These are phyloP conservation scores for Lepidium sativum DNA, from an alignment of 345 rosid species.

Conservation along the genomic window DNA sequence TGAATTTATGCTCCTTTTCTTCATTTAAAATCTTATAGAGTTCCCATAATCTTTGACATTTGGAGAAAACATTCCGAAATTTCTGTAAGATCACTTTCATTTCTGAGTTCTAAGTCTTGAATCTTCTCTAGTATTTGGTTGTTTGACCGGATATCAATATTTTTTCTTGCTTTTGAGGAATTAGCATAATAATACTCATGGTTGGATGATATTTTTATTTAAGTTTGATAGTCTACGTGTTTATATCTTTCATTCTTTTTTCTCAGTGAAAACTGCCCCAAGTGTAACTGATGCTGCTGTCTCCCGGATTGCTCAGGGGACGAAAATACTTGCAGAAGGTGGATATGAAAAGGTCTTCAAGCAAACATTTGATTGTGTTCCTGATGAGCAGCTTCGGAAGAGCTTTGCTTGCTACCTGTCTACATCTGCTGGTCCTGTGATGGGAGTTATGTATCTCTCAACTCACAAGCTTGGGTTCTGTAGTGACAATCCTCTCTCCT, in stretches of 20 bases:
- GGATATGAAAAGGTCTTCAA: conserved; percentile 86
- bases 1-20: background rate
- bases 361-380: conserved; percentile 63
- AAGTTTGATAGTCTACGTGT: background rate
- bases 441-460: conserved; percentile 80
- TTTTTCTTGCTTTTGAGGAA: background rate
- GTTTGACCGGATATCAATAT: background rate
- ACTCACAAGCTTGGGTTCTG: conserved; percentile 73
- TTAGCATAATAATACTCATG: background rate
- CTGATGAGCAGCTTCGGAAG: conserved; percentile 73
- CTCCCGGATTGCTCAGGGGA: conserved; percentile 82
- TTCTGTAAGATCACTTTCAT: background rate
- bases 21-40: background rate
- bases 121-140: background rate
- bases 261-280: conserved; percentile 85
- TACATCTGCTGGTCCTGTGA: conserved; percentile 95
- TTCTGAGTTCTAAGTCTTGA: background rate
- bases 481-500: conserved; percentile 79
- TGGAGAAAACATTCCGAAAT: background rate
- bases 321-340: conserved; percentile 90
- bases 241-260: background rate
- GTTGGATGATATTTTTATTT: background rate
- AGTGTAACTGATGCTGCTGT: conserved; percentile 92
- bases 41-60: background rate
- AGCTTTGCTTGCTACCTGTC: conserved; percentile 85